Evolutionary conservation across 306 rosid genomes (phyloP), one percentile per base, ranked within the genome.

Genomic region (Corylus heterophylla): DNA sequence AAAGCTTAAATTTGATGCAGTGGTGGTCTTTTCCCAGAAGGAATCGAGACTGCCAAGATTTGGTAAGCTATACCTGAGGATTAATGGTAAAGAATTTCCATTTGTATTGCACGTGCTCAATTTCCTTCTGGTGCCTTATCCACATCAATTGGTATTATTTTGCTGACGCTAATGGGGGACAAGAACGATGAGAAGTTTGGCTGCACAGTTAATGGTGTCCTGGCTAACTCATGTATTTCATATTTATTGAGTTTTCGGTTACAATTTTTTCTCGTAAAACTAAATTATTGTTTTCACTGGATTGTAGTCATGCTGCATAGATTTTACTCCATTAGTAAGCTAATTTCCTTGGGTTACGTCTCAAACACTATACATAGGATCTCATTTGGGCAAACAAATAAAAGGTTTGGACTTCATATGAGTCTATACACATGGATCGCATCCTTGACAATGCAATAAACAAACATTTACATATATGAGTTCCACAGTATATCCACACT

Each of bases 21-120:
- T 67, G 99, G 99, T 73, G 99, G 99, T 74, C 96, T 93, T 79
- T 95, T 95, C 82, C 99, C 99, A 0, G 98, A 95, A 87, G 99
- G 98, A 86, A 92, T 93, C 74, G 97, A 93, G 93, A 93, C 86
- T 85, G 99, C 99, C 59, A 95, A 95, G 85, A 81, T 95, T 66
- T 95, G 99, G 99, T 95, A 83, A 94, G 94, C 85, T 73, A 54
- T 47, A 72, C 70, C 71, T 74, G 42, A 79, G 75, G 68, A 69
- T 75, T 71, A 56, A 22, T 78, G 62, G 59, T 39, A 51, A 16
- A 73, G 48, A 27, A 4, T 45, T 74, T 75, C 47, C 64, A 70
- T 58, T 75, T 50, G 54, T 82, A 73, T 79, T 74, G 62, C 39
- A 51, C 75, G 29, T 48, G 16, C 10, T 67, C 29, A 67, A 42